phyloP scores from a whole-genome alignment of 163 green algal genomes.

The Volvox carteri region DNA sequence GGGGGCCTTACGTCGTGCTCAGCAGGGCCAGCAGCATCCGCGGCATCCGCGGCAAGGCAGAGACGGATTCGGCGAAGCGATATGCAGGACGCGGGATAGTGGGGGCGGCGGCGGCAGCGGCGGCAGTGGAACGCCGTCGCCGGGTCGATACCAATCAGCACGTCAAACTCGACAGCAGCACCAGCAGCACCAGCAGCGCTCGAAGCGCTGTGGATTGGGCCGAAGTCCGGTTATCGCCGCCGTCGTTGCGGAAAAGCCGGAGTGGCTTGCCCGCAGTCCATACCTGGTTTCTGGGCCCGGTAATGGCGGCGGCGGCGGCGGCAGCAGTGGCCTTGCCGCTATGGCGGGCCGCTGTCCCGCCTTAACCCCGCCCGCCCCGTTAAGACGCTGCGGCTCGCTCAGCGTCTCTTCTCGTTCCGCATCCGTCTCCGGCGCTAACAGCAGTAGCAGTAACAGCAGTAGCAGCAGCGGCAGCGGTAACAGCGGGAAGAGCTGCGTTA shows the following conservation, averaged over 20 bases:
- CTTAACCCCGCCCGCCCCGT: background rate
- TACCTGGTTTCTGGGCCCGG: conserved; percentile 19
- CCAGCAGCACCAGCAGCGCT: background rate
- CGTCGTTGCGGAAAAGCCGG: conserved; percentile 1
- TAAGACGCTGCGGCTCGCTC: background rate
- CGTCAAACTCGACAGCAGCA: background rate
- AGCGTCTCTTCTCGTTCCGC: background rate
- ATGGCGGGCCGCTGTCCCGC: conserved; percentile 8
- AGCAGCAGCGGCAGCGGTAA: background rate
- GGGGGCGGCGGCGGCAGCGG: too few relatives aligned
- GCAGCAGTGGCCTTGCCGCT: background rate
- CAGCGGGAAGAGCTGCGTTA: too few relatives aligned
- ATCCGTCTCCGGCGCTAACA: background rate
- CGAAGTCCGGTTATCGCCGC: background rate
- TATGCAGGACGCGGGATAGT: too few relatives aligned
- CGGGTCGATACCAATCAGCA: too few relatives aligned
- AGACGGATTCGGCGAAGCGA: background rate
- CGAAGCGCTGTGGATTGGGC: background rate
- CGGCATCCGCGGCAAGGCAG: background rate
- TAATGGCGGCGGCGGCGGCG: background rate
- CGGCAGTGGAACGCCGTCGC: background rate
- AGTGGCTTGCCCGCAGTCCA: conserved; percentile 14
- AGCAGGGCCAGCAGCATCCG: background rate
- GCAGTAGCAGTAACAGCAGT: background rate
- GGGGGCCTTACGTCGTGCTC: too few relatives aligned